These are phyloP conservation scores for Rhizopus stolonifer DNA, from an alignment of 371 early-diverging fungal genomes.

Conservation along the genomic window DNA sequence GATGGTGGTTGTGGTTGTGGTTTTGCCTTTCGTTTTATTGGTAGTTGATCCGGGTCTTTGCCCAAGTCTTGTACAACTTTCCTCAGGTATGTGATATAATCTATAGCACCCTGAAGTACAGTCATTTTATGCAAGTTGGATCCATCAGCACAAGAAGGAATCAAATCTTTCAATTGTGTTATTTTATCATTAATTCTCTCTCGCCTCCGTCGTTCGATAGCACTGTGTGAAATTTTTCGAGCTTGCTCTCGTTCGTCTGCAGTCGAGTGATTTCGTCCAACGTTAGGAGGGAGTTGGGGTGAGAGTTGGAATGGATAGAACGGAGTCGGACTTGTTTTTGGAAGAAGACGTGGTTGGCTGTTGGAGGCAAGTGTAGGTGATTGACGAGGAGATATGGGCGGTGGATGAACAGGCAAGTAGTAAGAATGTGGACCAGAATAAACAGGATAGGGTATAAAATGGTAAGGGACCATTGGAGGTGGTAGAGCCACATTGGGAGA, in stretches of 20 bases:
- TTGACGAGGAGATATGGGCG: constrained; percentile 22
- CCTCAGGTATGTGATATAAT: constrained; percentile 62
- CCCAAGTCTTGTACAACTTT: constrained; percentile 12
- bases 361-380: constrained; percentile 12
- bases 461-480: constrained; percentile 16
- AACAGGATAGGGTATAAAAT: constrained; percentile 16
- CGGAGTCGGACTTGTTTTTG: constrained; percentile 9
- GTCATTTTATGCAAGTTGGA: constrained; percentile 70
- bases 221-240: constrained; percentile 73
- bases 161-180: constrained; percentile 44
- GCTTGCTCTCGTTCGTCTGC: constrained; percentile 52
- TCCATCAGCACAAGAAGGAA: constrained; percentile 59
- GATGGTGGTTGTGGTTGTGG: not conserved
- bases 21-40: not conserved
- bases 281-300: constrained; percentile 20
- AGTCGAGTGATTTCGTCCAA: constrained; percentile 15
- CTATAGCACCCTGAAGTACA: constrained; percentile 72
- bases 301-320: constrained; percentile 23
- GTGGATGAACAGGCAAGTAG: constrained; percentile 15
- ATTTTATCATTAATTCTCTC: constrained; percentile 75
- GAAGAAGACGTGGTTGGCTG: constrained; percentile 3
- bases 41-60: not conserved
- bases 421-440: constrained; percentile 18
- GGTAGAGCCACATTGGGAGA: constrained; percentile 9
- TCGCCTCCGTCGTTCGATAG: constrained; percentile 75